phyloP scores from a whole-genome alignment of 2,329 filamentous ascomycete genomes.

The Hypocrella siamensis region DNA sequence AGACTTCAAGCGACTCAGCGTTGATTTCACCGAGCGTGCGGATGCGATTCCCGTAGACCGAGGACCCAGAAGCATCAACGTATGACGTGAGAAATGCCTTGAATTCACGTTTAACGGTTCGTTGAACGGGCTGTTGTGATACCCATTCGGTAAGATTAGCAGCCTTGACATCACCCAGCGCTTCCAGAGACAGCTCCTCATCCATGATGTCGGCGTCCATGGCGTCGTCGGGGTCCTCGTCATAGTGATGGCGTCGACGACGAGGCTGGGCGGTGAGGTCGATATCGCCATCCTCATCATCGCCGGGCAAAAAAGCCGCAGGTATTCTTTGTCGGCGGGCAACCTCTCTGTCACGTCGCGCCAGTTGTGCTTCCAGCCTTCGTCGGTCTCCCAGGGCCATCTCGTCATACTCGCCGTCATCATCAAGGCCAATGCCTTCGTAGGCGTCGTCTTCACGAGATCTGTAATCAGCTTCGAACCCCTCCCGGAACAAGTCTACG shows the following conservation, averaged over 20 bases:
- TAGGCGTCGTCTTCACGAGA: conserved; percentile 54
- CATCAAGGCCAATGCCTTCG: conserved; percentile 57
- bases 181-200: conserved; percentile 84
- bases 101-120: conserved; percentile 91
- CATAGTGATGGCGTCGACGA: conserved; percentile 75
- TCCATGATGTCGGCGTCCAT: conserved; percentile 92
- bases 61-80: conserved; percentile 74
- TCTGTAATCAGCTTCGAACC: conserved; percentile 57
- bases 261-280: conserved; percentile 78
- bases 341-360: conserved; percentile 58
- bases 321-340: conserved; percentile 52
- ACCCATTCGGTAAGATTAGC: conserved; percentile 93
- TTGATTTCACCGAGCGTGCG: conserved; percentile 94
- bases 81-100: conserved; percentile 95
- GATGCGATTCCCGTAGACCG: conserved; percentile 89
- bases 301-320: conserved; percentile 59
- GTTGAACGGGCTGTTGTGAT: conserved; percentile 72
- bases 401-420: conserved; percentile 58
- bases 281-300: conserved; percentile 71
- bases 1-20: conserved; percentile 89
- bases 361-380: conserved; percentile 56
- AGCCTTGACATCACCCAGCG: conserved; percentile 83
- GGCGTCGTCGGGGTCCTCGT: conserved; percentile 85
- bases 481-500: conserved; percentile 61
- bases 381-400: conserved; percentile 52